Base-by-base conservation (phyloP, 257 asterid species). In the Coffea eugenioides region DNA sequence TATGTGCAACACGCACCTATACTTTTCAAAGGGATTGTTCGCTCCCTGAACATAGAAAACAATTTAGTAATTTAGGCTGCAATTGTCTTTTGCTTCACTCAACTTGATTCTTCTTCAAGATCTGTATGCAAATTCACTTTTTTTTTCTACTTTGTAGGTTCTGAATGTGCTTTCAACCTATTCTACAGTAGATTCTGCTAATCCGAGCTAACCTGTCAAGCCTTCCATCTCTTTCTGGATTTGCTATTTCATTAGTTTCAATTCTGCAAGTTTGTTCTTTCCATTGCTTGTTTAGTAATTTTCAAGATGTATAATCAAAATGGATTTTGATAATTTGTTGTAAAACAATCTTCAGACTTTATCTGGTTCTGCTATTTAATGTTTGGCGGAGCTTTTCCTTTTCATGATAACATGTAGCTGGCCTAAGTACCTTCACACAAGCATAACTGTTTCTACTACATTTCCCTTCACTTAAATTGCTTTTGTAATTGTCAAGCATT, bases 11-110 rank as follows among this genome's bases (percentile, higher is more conserved):
- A 93, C 97, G 97, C 93, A 79, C 98, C 97, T 4, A 93, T 95
- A 77, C 92, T 95, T 78, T 95, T 89, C 83, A 93, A 88, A 89
- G 99, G 99, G 81, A 88, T 90, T 79, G 97, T 97, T 48, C 99
- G 92, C 85, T 92, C 93, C 1, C 67, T 95, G 81, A 92, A 92
- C 87, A 89, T 95, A n/a, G 91, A 92, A 61, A 93, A 88, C 86
- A 92, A 81, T 88, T 80, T 95, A 97, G 97, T 95, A 90, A 7
- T 48, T 15, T 71, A 76, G 67, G 21, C 20, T 71, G 31, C 69
- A 51, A 9, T 43, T 10, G 4, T 49, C 31, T 73, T 54, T 20
- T 77, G 49, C 82, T 62, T 77, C 43, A 36, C 62, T 56, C 23
- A 12, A 27, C 39, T 39, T 51, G 52, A 4, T 27, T 62, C 16